phyloP scores from a whole-genome alignment of 805 yeast genomes.

The Barnettozyma californica region DNA sequence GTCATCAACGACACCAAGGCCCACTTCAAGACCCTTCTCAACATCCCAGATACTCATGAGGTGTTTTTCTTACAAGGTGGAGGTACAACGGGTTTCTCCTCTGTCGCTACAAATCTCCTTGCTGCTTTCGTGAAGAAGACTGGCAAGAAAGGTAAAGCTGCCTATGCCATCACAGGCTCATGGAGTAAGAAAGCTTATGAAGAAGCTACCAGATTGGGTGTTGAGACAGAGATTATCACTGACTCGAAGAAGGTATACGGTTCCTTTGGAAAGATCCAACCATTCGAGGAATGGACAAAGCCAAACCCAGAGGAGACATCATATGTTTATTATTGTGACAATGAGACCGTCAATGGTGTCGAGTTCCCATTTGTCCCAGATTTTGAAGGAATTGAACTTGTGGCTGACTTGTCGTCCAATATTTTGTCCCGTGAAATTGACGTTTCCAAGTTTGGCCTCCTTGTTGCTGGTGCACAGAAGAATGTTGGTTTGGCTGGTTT shows the following conservation, averaged over 20 bases:
- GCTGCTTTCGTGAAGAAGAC: constrained; percentile 69
- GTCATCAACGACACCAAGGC: constrained; percentile 75
- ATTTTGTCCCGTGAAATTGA: constrained; percentile 78
- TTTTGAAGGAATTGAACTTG: constrained; percentile 69
- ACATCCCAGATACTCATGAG: constrained; percentile 88
- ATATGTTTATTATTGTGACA: constrained; percentile 87
- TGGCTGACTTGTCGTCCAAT: constrained; percentile 93
- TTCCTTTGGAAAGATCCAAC: constrained; percentile 65
- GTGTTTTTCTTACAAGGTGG: constrained; percentile 97
- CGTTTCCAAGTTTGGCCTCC: constrained; percentile 77
- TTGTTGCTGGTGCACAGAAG: constrained; percentile 98
- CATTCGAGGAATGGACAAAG: constrained; percentile 56
- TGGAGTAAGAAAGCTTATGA: constrained; percentile 90
- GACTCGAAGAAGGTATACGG: constrained; percentile 54
- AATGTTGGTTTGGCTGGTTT: constrained; percentile 97
- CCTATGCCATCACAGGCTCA: constrained; percentile 85
- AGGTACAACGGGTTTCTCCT: constrained; percentile 93
- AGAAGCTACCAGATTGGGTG: constrained; percentile 82
- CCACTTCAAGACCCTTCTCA: constrained; percentile 56
- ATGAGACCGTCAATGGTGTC: constrained; percentile 94
- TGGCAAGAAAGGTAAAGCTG: constrained; percentile 74
- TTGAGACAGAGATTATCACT: constrained; percentile 62
- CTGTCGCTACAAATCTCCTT: constrained; percentile 74
- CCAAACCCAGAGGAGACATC: constrained; percentile 61
- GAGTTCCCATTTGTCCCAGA: constrained; percentile 54